Evolutionary conservation across 2,329 filamentous ascomycete genomes (phyloP).

Genomic region (Rhinocladiella mackenziei): DNA sequence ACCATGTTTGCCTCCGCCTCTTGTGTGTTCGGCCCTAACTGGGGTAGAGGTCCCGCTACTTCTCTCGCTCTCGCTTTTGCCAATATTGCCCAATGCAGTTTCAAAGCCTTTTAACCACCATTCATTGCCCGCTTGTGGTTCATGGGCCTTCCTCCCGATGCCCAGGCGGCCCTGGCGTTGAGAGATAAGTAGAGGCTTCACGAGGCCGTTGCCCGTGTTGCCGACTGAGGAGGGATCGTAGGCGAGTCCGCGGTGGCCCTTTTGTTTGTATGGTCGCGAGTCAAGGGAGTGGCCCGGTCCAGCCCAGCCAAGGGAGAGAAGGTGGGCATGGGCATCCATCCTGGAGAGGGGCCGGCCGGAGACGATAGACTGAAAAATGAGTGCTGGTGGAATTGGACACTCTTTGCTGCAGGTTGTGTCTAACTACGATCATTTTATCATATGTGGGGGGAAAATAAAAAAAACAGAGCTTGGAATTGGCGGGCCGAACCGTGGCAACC

Average conservation of each 20-base stretch:
- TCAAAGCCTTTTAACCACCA: constrained; percentile 98
- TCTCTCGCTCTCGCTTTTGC: constrained; percentile 48
- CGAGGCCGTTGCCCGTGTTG: constrained; percentile 62
- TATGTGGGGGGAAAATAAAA: too few species aligned
- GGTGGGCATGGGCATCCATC: constrained; percentile 85
- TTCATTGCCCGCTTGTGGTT: constrained; percentile 67
- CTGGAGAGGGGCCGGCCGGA: too few species aligned
- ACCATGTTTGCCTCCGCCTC: constrained; percentile 38
- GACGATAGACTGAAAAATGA: too few species aligned
- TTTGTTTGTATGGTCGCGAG: constrained; percentile 43
- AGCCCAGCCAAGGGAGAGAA: constrained; percentile 84
- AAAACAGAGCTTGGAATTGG: background rate
- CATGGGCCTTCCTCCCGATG: constrained; percentile 69
- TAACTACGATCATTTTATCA: too few species aligned
- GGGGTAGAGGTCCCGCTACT: constrained; percentile 54
- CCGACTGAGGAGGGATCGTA: constrained; percentile 27
- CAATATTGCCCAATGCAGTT: constrained; percentile 67
- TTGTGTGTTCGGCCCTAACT: constrained; percentile 42
- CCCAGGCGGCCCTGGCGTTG: constrained; percentile 73
- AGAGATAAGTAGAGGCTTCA: constrained; percentile 75
- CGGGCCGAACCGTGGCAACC: constrained; percentile 1
- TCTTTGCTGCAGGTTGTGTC: too few species aligned
- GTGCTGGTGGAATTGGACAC: too few species aligned
- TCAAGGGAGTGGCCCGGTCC: constrained; percentile 86
- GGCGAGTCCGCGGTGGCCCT: constrained; percentile 40